Evolutionary conservation across 768 basidiomycete genomes (phyloP).

Genomic region (Tricholoma hemisulphureum): DNA sequence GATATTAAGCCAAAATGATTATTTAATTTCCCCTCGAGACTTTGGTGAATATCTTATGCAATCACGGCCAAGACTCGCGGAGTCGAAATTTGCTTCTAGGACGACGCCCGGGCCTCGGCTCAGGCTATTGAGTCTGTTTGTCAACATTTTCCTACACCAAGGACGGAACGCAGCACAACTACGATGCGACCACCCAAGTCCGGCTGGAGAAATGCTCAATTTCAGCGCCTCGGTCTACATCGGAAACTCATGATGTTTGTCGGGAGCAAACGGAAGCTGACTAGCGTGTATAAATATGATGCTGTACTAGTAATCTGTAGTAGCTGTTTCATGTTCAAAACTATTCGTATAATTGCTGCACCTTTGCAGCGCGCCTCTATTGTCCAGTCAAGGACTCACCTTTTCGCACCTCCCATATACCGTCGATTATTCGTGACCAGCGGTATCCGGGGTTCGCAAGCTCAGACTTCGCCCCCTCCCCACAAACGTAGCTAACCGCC

Average conservation of each 20-base stretch:
- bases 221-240: slow-evolving; percentile 8
- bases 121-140: no score
- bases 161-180: neutral
- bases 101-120: no score
- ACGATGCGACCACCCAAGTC: neutral
- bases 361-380: slow-evolving; percentile 12
- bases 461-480: slow-evolving; percentile 17
- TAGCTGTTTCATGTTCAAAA: slow-evolving; percentile 12
- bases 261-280: slow-evolving; percentile 16
- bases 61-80: neutral
- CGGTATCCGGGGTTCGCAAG: slow-evolving; percentile 13
- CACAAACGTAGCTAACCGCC: slow-evolving; percentile 15
- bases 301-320: neutral
- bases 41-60: no score
- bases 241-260: slow-evolving; percentile 8
- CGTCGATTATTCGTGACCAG: slow-evolving; percentile 17
- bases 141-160: neutral
- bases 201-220: neutral
- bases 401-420: slow-evolving; percentile 7
- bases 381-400: slow-evolving; percentile 6
- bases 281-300: slow-evolving; percentile 10
- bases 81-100: neutral
- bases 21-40: no score
- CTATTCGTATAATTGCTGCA: slow-evolving; percentile 7
- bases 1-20: neutral